A percentile compares a stretch with the other conserved stretches of the same genome.
These are phyloP conservation scores for Canavalia gladiata DNA, from an alignment of 306 rosid species.

Conservation along the genomic window DNA sequence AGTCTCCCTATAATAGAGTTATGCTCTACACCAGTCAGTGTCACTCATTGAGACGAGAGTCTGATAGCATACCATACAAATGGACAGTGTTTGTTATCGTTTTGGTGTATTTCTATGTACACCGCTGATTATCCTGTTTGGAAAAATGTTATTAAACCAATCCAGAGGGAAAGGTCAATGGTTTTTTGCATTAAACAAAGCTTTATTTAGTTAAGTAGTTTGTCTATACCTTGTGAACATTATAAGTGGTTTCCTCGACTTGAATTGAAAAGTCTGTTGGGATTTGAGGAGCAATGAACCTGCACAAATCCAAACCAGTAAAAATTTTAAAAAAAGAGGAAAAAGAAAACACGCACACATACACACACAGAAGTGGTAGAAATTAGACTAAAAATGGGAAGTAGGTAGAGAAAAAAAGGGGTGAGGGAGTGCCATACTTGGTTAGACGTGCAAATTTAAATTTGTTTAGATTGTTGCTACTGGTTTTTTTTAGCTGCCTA, in stretches of 20 bases:
- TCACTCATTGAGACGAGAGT: slow-evolving; percentile 41
- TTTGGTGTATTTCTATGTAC: slow-evolving; percentile 7
- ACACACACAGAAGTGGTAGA: slow-evolving; percentile 30
- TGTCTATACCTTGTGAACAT: slow-evolving; percentile 84
- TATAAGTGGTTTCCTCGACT: slow-evolving; percentile 75
- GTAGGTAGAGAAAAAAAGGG: slow-evolving; percentile 11
- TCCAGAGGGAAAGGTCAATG: slow-evolving; percentile 20
- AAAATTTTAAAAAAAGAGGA: not conserved
- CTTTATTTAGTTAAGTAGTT: slow-evolving; percentile 28
- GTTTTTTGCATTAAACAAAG: slow-evolving; percentile 19
- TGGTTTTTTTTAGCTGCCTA: slow-evolving; percentile 7
- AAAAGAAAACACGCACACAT: not conserved
- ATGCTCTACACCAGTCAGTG: slow-evolving; percentile 35
- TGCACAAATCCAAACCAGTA: slow-evolving; percentile 54
- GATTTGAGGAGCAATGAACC: slow-evolving; percentile 83
- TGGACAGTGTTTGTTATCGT: slow-evolving; percentile 31
- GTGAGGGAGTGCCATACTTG: not conserved
- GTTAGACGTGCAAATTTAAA: not conserved
- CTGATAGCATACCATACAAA: not conserved
- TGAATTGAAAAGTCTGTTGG: slow-evolving; percentile 81
- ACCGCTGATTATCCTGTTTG: slow-evolving; percentile 14
- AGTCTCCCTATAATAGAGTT: slow-evolving; percentile 35
- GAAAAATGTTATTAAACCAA: slow-evolving; percentile 25
- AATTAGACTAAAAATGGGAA: slow-evolving; percentile 28
- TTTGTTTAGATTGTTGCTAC: not conserved